Evolutionary conservation across 495 filamentous ascomycete species (phyloP), one percentile per base, ranked within the genome.

Genomic region (Xylona heveae): DNA sequence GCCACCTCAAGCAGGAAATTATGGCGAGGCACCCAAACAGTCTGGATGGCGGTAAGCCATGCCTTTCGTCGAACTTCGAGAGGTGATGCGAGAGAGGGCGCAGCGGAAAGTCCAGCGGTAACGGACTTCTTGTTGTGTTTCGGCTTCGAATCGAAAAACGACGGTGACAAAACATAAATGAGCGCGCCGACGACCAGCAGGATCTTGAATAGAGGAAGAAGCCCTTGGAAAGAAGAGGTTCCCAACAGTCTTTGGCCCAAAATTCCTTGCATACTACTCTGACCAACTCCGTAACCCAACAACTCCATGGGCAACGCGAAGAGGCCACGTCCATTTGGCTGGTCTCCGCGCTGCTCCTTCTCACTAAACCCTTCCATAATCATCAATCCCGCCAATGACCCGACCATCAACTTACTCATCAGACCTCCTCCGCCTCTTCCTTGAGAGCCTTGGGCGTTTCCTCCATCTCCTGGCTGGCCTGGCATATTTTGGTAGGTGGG

Each of bases 11-110:
- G 70, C 41, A 79, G 61, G 44, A 92, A 80, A 30, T 71, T 71
- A 46, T 91, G 80, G 8, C 73, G 68, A 13, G 85, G 85, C n/a
- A 95, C 76, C 60, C 83, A 90, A 9, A 92, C 80, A 14, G 78
- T 81, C 53, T 94, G 85, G 38, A 94, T 73, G 3, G 85, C 84
- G 2, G 85, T 94, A 30, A 92, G 68, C 83, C 85, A 94, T 19
- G 85, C 85, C 45, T 80, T 78, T 37, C 74, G 67, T 31, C 83
- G 73, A 31, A 90, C 79, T 38, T 85, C 76, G 31, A 85, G 74
- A 5, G 85, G 71, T 2, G 82, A 84, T 9, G 78, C 74, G 9
- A 78, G 58, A 2, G 78, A 79, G 1, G 74, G 76, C 31, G 58
- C 68, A 21, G 60, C 64, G 40, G 51, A 51, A 30, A 61, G 51